Conservation (phyloP, 2,329 filamentous ascomycete species). For the Plenodomus tracheiphilus region DNA sequence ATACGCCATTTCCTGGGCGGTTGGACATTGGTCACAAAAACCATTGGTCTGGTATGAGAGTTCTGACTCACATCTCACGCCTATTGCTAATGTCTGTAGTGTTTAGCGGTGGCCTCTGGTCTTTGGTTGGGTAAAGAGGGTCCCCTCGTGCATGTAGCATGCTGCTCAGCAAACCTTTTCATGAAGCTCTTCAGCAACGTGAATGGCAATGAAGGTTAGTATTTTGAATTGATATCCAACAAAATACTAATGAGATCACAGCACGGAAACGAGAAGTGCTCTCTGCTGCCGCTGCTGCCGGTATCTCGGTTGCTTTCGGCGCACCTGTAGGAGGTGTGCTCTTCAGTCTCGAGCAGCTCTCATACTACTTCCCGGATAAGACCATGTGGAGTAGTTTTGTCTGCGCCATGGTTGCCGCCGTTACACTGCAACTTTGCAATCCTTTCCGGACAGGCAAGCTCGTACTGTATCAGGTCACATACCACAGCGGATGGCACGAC, state of each 20-base stretch:
- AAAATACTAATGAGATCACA: conserved; percentile 43
- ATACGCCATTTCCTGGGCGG: conserved; percentile 82
- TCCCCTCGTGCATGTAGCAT: conserved; percentile 92
- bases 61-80: conserved; percentile 8
- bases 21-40: conserved; percentile 91
- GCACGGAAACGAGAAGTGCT: conserved; percentile 91
- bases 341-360: conserved; percentile 94
- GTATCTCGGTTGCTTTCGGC: conserved; percentile 92
- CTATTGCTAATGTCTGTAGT: conserved; percentile 55
- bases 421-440: conserved; percentile 88
- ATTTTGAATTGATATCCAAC: not conserved
- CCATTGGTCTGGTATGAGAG: conserved; percentile 71
- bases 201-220: conserved; percentile 79
- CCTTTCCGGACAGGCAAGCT: conserved; percentile 95
- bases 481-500: conserved; percentile 87
- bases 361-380: conserved; percentile 97
- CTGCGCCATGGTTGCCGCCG: conserved; percentile 97
- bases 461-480: conserved; percentile 93
- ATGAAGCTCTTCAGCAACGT: conserved; percentile 85
- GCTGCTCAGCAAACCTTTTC: conserved; percentile 92
- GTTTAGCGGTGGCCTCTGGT: conserved; percentile 87
- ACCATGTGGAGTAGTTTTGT: conserved; percentile 99
- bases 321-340: conserved; percentile 92
- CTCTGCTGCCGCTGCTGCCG: conserved; percentile 87
- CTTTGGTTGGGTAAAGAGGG: conserved; percentile 98